Conservation (phyloP, 441 rosid species). For the Populus tomentosa region DNA sequence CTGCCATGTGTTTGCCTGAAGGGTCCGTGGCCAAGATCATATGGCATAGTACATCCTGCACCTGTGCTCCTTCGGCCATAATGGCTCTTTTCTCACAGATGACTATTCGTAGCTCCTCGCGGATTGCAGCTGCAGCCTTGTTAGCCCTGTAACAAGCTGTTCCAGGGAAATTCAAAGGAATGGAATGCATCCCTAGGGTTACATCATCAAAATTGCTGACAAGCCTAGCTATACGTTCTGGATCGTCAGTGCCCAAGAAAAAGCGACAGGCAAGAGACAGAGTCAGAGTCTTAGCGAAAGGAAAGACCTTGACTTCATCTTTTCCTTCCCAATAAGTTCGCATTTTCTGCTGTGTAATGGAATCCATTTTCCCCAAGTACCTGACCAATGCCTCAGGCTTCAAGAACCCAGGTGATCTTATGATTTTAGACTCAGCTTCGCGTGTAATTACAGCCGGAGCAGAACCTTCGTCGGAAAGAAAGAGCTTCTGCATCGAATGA, state of each 20-base stretch:
- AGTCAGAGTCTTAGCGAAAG: conserved; percentile 21
- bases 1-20: conserved; percentile 23
- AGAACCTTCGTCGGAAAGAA: conserved; percentile 12
- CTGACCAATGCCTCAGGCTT: conserved; percentile 30
- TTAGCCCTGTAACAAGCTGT: conserved; percentile 22
- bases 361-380: conserved; percentile 27
- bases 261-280: conserved; percentile 21
- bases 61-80: conserved; percentile 10
- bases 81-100: conserved; percentile 23
- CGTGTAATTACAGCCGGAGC: not conserved
- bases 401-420: conserved; percentile 21
- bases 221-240: conserved; percentile 17
- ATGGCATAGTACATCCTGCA: conserved; percentile 26
- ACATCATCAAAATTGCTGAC: conserved; percentile 20
- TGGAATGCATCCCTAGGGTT: conserved; percentile 22
- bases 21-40: conserved; percentile 24
- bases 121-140: conserved; percentile 15
- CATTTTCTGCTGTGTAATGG: conserved; percentile 22
- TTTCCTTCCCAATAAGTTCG: conserved; percentile 22
- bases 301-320: conserved; percentile 13
- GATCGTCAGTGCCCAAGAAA: conserved; percentile 26
- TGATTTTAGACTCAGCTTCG: conserved; percentile 5
- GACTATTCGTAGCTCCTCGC: conserved; percentile 15
- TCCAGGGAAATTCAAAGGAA: conserved; percentile 26
- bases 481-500: conserved; percentile 30